phyloP scores from a whole-genome alignment of 345 rosid species.

The rapeseed (Brassica napus) region Da-Ae NC_063452.1:64848001-64848500 shows the following conservation, averaged over 20 bases:
- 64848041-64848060: too few species aligned
- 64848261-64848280: conserved; percentile 21
- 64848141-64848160: neutral
- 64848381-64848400: neutral
- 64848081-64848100: conserved; percentile 8
- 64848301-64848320: neutral
- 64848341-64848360: conserved; percentile 26
- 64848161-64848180: neutral
- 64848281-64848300: neutral
- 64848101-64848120: neutral
- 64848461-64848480: neutral
- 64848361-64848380: neutral
- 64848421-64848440: conserved; percentile 7
- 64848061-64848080: neutral
- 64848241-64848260: conserved; percentile 15
- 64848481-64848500: neutral
- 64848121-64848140: neutral
- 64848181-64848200: neutral
- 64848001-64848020: conserved; percentile 14
- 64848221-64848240: neutral
- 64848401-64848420: conserved; percentile 16
- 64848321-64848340: conserved; percentile 11
- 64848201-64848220: neutral
- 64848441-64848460: neutral
- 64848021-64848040: neutral